A percentile compares a stretch with the other conserved stretches of the same genome.
Evolutionary conservation across 768 basidiomycete species (phyloP).

Genomic region (Lactarius hengduanensis): DNA sequence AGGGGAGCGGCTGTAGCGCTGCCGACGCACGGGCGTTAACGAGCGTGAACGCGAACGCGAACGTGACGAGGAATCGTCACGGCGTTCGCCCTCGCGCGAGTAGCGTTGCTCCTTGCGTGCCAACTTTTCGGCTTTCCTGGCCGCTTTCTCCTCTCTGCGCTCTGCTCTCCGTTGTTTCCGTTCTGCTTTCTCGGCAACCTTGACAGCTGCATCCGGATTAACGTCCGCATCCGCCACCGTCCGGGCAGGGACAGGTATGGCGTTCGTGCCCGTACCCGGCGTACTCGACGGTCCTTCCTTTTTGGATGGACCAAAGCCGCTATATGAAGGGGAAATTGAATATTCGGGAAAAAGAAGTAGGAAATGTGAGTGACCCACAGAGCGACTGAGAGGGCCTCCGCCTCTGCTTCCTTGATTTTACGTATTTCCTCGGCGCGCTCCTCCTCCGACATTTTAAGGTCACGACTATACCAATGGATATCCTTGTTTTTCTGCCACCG

Average conservation of each 20-base stretch:
- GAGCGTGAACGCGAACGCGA: slow-evolving; percentile 45
- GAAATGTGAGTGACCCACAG: slow-evolving; percentile 47
- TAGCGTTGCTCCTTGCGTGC: slow-evolving; percentile 28
- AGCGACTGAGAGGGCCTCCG: slow-evolving; percentile 80
- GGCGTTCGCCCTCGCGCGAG: slow-evolving; percentile 20
- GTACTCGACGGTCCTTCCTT: slow-evolving; percentile 26
- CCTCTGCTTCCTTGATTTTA: slow-evolving; percentile 83
- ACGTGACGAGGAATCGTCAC: slow-evolving; percentile 33
- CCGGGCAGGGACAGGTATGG: slow-evolving; percentile 31
- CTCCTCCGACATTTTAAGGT: slow-evolving; percentile 42
- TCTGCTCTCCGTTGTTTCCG: slow-evolving; percentile 45
- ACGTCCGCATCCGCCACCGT: slow-evolving; percentile 15
- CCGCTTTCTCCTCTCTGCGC: slow-evolving; percentile 59
- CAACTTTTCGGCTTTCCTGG: slow-evolving; percentile 49
- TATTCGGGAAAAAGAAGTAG: background rate
- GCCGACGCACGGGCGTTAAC: slow-evolving; percentile 23
- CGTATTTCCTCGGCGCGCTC: slow-evolving; percentile 72
- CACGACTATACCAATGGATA: slow-evolving; percentile 91
- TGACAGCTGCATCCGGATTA: slow-evolving; percentile 28
- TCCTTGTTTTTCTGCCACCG: slow-evolving; percentile 99
- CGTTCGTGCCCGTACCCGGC: slow-evolving; percentile 35
- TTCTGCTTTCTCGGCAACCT: slow-evolving; percentile 37
- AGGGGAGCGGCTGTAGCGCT: slow-evolving; percentile 18
- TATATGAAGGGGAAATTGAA: slow-evolving; percentile 33
- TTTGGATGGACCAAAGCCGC: slow-evolving; percentile 68